Percentiles rank a stretch among this genome's conserved stretches.
phyloP scores from a whole-genome alignment of 345 rosid genomes.

The Lagerstroemia speciosa region DNA sequence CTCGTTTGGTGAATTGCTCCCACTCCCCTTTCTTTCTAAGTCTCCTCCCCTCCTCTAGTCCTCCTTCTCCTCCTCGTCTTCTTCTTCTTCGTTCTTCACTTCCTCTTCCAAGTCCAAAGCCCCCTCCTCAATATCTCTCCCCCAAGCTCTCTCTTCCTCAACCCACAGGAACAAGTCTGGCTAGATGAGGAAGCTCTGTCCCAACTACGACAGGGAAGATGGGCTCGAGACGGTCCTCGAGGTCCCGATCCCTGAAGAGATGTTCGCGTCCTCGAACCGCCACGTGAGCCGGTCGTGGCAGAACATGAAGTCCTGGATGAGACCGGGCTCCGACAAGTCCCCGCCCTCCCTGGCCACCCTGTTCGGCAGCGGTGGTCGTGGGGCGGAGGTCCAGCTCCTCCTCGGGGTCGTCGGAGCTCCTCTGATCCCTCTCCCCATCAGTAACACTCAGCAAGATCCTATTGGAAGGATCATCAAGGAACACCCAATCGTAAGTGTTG shows the following conservation, averaged over 20 bases:
- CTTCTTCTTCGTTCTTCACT: no score
- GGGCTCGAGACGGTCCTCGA: constrained; percentile 94
- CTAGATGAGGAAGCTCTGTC: constrained; percentile 87
- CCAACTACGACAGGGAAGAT: constrained; percentile 72
- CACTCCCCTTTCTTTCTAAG: neutral
- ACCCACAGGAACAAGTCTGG: neutral
- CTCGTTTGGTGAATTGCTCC: constrained; percentile 51
- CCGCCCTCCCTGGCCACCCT: constrained; percentile 25
- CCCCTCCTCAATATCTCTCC: neutral
- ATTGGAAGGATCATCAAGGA: constrained; percentile 12
- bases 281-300: constrained; percentile 46
- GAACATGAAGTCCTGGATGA: constrained; percentile 75
- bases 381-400: constrained; percentile 77
- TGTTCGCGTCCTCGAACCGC: constrained; percentile 35
- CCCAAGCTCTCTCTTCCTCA: neutral
- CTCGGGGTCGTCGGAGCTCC: constrained; percentile 96
- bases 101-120: neutral
- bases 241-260: constrained; percentile 92
- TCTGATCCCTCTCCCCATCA: constrained; percentile 70
- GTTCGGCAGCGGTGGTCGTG: constrained; percentile 40
- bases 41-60: neutral
- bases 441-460: constrained; percentile 34
- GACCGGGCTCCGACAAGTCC: constrained; percentile 24
- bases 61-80: no score
- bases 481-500: constrained; percentile 42